A percentile compares a stretch with the other conserved stretches of the same genome.
These are phyloP conservation scores for Lippia alba DNA, from an alignment of 305 asterid genomes.

Conservation along the genomic window DNA sequence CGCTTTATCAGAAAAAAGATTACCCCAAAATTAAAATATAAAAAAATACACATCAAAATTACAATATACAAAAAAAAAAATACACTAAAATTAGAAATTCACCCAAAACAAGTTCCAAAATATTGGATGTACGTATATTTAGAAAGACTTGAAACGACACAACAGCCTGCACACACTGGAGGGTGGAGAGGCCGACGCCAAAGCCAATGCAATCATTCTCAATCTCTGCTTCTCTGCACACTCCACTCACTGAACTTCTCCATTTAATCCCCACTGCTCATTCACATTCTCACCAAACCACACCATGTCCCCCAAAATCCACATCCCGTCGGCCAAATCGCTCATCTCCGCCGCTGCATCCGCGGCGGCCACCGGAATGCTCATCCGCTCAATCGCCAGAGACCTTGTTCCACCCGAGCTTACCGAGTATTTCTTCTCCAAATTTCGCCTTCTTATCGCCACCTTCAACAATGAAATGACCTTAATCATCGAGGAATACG, in stretches of 20 bases:
- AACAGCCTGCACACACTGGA: too few relatives aligned
- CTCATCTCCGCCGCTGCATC: slow-evolving; percentile 54
- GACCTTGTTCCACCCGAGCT: slow-evolving; percentile 53
- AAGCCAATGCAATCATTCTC: not conserved
- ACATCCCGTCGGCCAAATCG: slow-evolving; percentile 36
- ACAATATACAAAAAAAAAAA: too few relatives aligned
- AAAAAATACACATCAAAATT: too few relatives aligned
- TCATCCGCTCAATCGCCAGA: slow-evolving; percentile 43
- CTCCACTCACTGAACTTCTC: not conserved
- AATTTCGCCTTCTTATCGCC: slow-evolving; percentile 19
- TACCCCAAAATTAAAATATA: too few relatives aligned
- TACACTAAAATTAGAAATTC: too few relatives aligned
- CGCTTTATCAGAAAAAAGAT: too few relatives aligned
- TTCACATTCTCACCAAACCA: too few relatives aligned
- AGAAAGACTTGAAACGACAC: too few relatives aligned
- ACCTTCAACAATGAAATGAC: slow-evolving; percentile 41
- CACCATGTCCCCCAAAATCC: slow-evolving; percentile 9
- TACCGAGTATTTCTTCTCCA: slow-evolving; percentile 12
- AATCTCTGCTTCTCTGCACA: too few relatives aligned
- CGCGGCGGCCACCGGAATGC: slow-evolving; percentile 53
- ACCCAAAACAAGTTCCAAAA: too few relatives aligned
- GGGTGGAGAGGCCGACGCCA: not conserved
- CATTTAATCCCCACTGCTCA: not conserved
- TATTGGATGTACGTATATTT: too few relatives aligned
- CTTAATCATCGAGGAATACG: slow-evolving; percentile 49